phyloP scores from a whole-genome alignment of 2,329 filamentous ascomycete species.

The Arachnopeziza araneosa region DNA sequence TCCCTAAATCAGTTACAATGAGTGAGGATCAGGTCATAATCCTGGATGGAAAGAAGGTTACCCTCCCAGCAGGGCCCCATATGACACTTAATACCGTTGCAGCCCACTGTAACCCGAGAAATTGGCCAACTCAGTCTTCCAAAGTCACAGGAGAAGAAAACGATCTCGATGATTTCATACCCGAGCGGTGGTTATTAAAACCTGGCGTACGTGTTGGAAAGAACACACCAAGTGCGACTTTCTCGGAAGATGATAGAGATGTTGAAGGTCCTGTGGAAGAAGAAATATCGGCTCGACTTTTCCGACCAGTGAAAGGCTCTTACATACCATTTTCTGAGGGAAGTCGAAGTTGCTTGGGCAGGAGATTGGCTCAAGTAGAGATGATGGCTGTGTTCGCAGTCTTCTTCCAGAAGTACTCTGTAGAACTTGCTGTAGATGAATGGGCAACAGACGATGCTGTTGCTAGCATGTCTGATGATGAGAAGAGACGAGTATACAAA shows the following conservation, averaged over 20 bases:
- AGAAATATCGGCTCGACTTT: conserved; percentile 41
- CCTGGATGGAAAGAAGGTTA: conserved; percentile 51
- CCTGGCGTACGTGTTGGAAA: conserved; percentile 21
- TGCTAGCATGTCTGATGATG: conserved; percentile 15
- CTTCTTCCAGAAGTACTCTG: conserved; percentile 22
- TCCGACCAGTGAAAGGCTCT: conserved; percentile 24
- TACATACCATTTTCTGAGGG: conserved; percentile 33
- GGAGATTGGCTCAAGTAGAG: conserved; percentile 33
- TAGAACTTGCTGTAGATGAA: conserved; percentile 23
- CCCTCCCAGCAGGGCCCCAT: conserved; percentile 50
- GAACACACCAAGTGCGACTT: conserved; percentile 12
- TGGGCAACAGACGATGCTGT: conserved; percentile 23
- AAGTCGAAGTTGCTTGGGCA: conserved; percentile 33
- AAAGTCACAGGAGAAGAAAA: conserved; percentile 37
- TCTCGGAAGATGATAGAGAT: conserved; percentile 41
- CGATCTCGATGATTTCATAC: conserved; percentile 64
- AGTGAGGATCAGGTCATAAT: conserved; percentile 50
- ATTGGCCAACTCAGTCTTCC: conserved; percentile 52
- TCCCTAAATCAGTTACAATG: conserved; percentile 60
- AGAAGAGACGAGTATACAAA: conserved; percentile 20
- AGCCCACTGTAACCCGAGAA: conserved; percentile 62
- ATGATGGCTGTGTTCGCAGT: conserved; percentile 29
- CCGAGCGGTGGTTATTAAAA: conserved; percentile 64
- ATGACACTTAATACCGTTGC: conserved; percentile 52
- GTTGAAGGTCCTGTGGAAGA: conserved; percentile 54